Evolutionary conservation across 2,329 filamentous ascomycete species (phyloP), one percentile per base, ranked within the genome.

Genomic region (Madurella mycetomatis): DNA sequence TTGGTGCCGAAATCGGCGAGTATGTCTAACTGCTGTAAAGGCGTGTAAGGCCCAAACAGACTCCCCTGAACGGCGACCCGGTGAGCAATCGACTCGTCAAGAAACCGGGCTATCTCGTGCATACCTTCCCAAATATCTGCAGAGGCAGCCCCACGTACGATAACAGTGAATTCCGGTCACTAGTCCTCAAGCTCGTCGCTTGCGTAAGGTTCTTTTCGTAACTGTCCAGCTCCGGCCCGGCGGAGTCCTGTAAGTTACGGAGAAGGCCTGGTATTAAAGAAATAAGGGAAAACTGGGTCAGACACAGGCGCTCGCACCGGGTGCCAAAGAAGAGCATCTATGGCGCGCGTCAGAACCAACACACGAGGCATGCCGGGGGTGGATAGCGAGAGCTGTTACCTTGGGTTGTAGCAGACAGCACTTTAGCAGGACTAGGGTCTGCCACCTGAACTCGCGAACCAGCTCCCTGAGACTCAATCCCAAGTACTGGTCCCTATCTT

Each of bases 281-380:
- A 63, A 99, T 87, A 44, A 99, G 81, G 42, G 92, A 94, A 74
- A 97, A 99, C 71, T 99, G 94, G 73, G 96, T 92, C 88, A 97
- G 95, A 80, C 94, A 99, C 62, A 99, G 76, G 60, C 88, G 83
- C 72, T 99, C 94, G 71, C 94, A 97, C 64, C 91, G 85, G n/a
- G 92, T 91, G 58, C 94, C 92, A 66, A 97, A 99, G 75, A 99
- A 97, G 51, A 99, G 85, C 88, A 97, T 97, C 92, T 96, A 63
- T 17, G 39, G 15, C 18, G 12, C 9, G 30, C 9, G 19, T 54
- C 37, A 50, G 39, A 17, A 30, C 1, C 19, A 19, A 9, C 18
- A 46, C 34, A 37, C 17, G 17, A 31, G 32, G 18, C 7, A 25
- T 25, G 25, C 25, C 25, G 25, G 25, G 2, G 30, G n/a, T 8